phyloP scores from a whole-genome alignment of 306 rosid genomes.

The Cucumis melo region DNA sequence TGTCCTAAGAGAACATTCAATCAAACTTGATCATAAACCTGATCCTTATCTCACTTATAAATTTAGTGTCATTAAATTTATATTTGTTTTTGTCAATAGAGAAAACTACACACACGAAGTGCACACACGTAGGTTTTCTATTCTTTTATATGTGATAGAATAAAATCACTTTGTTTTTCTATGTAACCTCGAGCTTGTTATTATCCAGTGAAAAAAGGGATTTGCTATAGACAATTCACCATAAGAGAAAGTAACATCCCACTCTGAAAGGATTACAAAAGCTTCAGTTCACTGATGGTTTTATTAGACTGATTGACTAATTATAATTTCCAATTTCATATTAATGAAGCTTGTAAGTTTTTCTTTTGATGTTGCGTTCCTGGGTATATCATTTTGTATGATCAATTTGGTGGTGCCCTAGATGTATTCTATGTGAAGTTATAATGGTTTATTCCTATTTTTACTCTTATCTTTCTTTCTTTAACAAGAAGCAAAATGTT shows the following conservation, averaged over 20 bases:
- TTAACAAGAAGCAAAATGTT: neutral
- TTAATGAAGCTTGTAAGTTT: neutral
- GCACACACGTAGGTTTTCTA: no score
- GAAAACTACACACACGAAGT: neutral
- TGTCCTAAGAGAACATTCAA: neutral
- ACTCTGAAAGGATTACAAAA: neutral
- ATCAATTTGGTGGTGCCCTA: neutral
- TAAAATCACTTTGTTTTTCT: neutral
- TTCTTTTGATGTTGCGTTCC: neutral
- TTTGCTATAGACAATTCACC: neutral
- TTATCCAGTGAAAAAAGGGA: neutral
- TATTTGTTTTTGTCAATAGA: neutral
- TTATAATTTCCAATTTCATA: neutral
- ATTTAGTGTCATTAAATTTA: neutral
- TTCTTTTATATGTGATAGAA: neutral
- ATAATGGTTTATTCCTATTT: neutral
- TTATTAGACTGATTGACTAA: neutral
- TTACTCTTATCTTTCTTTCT: neutral
- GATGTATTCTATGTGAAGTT: neutral
- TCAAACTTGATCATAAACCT: neutral
- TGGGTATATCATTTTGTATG: neutral
- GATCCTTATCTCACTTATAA: neutral
- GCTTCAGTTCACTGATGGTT: neutral
- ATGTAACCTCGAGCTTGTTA: neutral
- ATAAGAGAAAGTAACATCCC: neutral